These are phyloP conservation scores for Furcasterigmium furcatum DNA, from an alignment of 2,329 filamentous ascomycete genomes.

Conservation along the genomic window DNA sequence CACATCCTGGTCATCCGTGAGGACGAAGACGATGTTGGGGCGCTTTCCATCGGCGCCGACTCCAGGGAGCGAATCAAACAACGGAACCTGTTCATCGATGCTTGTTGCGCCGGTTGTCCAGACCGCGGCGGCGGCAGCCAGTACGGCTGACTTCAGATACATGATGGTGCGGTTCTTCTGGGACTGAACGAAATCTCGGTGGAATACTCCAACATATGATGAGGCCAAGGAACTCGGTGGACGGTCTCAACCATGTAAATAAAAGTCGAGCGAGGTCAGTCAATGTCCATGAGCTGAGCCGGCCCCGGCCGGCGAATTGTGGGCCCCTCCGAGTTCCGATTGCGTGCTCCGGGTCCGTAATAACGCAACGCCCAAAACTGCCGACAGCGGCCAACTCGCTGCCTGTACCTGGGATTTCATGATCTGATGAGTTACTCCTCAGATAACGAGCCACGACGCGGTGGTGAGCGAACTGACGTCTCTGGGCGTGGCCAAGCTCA, in stretches of 20 bases:
- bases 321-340: neutral
- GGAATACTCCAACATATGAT: too few species aligned
- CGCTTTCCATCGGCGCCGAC: neutral
- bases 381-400: too few species aligned
- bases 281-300: too few species aligned
- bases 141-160: neutral
- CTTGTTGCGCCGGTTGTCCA: neutral
- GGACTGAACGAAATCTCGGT: too few species aligned
- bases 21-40: conserved; percentile 61
- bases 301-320: neutral
- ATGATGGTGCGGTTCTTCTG: neutral
- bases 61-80: neutral
- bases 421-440: too few species aligned
- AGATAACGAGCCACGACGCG: too few species aligned
- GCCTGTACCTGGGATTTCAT: too few species aligned
- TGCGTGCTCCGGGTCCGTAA: neutral
- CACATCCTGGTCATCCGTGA: conserved; percentile 65
- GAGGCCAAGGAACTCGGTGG: too few species aligned
- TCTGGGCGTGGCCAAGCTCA: too few species aligned
- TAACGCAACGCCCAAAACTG: neutral
- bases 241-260: too few species aligned
- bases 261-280: too few species aligned
- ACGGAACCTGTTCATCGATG: neutral
- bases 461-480: too few species aligned
- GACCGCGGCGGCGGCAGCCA: neutral